Base-by-base conservation (phyloP, 2,329 filamentous ascomycete genomes). In the Pseudogymnoascus sp. region DNA sequence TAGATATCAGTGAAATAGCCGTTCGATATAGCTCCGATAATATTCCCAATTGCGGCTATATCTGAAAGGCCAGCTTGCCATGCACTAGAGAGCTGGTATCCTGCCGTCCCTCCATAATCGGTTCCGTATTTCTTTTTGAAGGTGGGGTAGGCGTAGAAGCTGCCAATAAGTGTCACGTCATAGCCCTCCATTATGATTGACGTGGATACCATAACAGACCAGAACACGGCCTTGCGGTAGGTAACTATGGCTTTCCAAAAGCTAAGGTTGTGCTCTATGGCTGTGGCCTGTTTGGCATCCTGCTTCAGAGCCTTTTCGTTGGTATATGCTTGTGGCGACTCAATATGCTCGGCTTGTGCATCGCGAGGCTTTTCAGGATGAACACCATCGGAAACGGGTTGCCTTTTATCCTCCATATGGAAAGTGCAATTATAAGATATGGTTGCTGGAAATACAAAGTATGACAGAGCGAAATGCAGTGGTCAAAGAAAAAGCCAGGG, bases 181-280 rank as follows among this genome's bases (percentile, higher is more conserved):
- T 76, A 76, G 13, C 74, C 74, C 64, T 76, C 74, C 75, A 76
- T 76, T 42, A 76, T 68, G 21, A 75, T 72, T 3, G 72, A 69
- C 37, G 70, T 68, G n/a, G 74, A 75, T n/a, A 76, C 67, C 38
- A 72, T 40, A 21, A 75, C 65, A 7, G 73, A 73, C 70, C 74
- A 76, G 15, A 61, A 64, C 29, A 68, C 80, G 66, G 81, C 80
- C 73, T 79, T 78, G 17, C 80, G 81, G 70, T 83, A 81, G 15
- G 76, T 77, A 70, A 73, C 76, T 62, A 82, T 77, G 65, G 80
- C 80, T 68, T 80, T 61, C 10, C 77, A 40, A 44, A 80, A 77
- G 1, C 70, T 73, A 77, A 82, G 80, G 37, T 75, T 70, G 68
- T 80, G 78, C 71, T 83, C 80, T 21, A 21, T 17, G 7, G 17